Conservation (phyloP, 208 protist genomes). For the Wallacemonas collosoma region DNA sequence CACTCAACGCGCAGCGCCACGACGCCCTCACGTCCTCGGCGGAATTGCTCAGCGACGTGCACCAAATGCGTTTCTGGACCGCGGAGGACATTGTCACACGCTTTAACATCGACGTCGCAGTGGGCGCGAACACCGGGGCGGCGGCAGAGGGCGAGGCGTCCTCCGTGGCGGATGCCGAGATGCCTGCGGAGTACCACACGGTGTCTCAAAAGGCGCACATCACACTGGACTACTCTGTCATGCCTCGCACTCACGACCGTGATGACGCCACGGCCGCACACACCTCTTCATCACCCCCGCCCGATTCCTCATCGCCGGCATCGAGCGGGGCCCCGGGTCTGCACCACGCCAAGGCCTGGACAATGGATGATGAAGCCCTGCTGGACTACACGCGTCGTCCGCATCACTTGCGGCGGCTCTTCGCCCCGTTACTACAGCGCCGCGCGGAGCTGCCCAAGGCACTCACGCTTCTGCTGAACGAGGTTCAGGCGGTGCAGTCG, state of each 20-base stretch:
- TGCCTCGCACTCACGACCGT: not conserved
- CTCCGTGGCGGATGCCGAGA: not conserved
- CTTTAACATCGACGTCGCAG: conserved; percentile 48
- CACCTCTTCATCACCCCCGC: not conserved
- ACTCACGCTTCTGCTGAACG: conserved; percentile 52
- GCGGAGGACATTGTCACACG: conserved; percentile 36
- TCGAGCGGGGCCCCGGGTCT: conserved; percentile 1
- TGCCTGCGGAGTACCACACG: not conserved
- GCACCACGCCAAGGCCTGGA: conserved; percentile 40
- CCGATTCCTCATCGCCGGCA: not conserved
- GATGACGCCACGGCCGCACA: not conserved
- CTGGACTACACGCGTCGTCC: conserved; percentile 50
- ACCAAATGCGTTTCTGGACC: conserved; percentile 60
- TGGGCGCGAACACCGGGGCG: not conserved
- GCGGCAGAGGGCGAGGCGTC: no score
- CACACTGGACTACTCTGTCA: conserved; percentile 38
- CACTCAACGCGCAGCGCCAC: conserved; percentile 49
- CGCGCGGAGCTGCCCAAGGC: conserved; percentile 50
- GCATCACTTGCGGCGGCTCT: conserved; percentile 68
- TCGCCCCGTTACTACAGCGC: conserved; percentile 54
- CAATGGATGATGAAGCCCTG: conserved; percentile 40
- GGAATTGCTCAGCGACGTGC: conserved; percentile 31
- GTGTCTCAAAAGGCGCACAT: conserved; percentile 17
- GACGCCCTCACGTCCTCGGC: conserved; percentile 19
- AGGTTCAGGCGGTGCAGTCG: conserved; percentile 51